Conservation (phyloP, 1,284 basidiomycete species). For the Ceratorhiza oryzae-sativae region DNA sequence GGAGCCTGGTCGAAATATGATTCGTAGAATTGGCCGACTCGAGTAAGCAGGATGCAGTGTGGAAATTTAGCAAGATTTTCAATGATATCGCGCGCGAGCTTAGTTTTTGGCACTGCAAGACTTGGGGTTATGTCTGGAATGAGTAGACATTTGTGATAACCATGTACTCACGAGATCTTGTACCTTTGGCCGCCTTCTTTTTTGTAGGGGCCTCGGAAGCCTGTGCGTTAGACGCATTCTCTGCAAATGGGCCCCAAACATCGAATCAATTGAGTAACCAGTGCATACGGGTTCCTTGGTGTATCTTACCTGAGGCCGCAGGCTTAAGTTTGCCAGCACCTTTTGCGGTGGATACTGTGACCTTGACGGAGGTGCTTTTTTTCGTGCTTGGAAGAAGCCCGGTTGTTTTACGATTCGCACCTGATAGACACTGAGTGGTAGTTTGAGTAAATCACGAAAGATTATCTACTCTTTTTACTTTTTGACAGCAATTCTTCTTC, state of each 20-base stretch:
- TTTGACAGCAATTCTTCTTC: constrained; percentile 11
- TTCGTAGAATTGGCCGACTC: constrained; percentile 97
- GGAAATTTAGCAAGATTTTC: constrained; percentile 79
- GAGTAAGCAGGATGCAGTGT: constrained; percentile 86
- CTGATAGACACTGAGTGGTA: too few species aligned
- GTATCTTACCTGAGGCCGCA: too few species aligned
- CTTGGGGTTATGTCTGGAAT: not conserved
- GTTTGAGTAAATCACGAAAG: not conserved
- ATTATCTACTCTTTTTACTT: not conserved
- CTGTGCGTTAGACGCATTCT: too few species aligned
- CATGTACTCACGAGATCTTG: constrained; percentile 8
- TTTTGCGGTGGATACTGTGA: not conserved
- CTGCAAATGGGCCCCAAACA: too few species aligned
- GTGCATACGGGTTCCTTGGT: too few species aligned
- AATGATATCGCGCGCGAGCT: constrained; percentile 72
- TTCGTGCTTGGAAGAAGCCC: not conserved
- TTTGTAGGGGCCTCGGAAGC: not conserved
- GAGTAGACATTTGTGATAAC: not conserved
- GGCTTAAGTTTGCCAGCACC: too few species aligned
- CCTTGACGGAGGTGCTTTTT: not conserved
- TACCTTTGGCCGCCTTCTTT: not conserved
- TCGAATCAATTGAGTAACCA: too few species aligned
- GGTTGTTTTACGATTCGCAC: not conserved
- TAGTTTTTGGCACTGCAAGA: constrained; percentile 45
- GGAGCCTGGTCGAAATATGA: constrained; percentile 93